phyloP scores from a whole-genome alignment of 257 asterid species.

The Penstemon newberryi region DNA sequence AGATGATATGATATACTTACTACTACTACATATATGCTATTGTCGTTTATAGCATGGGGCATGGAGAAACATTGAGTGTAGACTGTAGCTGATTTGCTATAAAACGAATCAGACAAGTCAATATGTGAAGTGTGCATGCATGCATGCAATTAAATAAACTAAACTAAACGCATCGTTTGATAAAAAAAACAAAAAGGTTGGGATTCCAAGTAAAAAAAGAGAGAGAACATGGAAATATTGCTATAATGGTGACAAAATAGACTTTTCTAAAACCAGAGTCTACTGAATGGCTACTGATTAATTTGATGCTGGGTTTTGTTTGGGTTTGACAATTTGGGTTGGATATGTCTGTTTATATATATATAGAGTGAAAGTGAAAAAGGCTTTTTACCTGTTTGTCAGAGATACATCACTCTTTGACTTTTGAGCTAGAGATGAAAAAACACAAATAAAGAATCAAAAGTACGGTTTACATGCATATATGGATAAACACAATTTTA shows the following conservation, averaged over 20 bases:
- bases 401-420: constrained; percentile 30
- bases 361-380: not conserved
- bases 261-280: constrained; percentile 20
- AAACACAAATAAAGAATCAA: not conserved
- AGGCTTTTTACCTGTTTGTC: constrained; percentile 7
- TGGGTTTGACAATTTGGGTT: constrained; percentile 30
- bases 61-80: constrained; percentile 26
- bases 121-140: constrained; percentile 28
- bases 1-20: too few species aligned
- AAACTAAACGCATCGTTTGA: constrained; percentile 5
- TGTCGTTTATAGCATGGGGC: constrained; percentile 31
- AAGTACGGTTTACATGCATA: too few species aligned
- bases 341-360: constrained; percentile 19
- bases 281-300: not conserved
- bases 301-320: constrained; percentile 11
- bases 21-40: not conserved
- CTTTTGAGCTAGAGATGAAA: constrained; percentile 23
- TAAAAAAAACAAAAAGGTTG: constrained; percentile 12
- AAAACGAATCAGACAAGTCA: constrained; percentile 31
- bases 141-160: constrained; percentile 31
- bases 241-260: constrained; percentile 17
- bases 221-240: not conserved
- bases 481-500: too few species aligned
- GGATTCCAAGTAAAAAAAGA: constrained; percentile 10
- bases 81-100: constrained; percentile 10